Base-by-base conservation (phyloP, 78 protist species). In the Dictyostelium firmibasis region DNA sequence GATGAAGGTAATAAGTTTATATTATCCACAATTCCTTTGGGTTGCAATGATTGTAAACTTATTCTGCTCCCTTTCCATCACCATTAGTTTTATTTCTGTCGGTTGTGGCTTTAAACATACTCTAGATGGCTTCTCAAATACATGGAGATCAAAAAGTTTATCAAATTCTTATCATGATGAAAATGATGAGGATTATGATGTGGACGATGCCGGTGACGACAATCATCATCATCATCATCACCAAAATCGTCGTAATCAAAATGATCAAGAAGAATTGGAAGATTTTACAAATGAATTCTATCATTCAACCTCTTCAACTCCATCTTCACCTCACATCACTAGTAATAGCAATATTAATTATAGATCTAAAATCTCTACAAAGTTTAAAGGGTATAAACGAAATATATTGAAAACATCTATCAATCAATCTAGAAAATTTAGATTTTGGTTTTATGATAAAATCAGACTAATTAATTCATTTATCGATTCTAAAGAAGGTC, bases 51-150 rank as follows among this genome's bases (percentile, higher is more conserved):
- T 75, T 3, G 69, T 83, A 7, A 84, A 84, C 76, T 64, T 92
- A 13, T 92, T 92, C 20, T 83, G 81, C 1, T 64, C 84, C 0
- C 38, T 92, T 2, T 85, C 92, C 4, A 92, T 92, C 35, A 83
- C 96, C 0, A 85, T 92, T 25, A 92, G 96, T 47, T 92, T 69
- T 33, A 84, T 92, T 44, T 83, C 96, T 50, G 82, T 92, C 7
- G 96, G 91, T 20, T 44, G 44, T 72, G 96, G 96, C 13, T 92
- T 78, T 14, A 92, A 92, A 92, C 96, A 92, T 57, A 79, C 76
- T 20, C 33, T 86, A 5, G 94, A 89, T 78, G 94, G 94, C 1
- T 89, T 83, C 11, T 33, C 36, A 31, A 13, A 33, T n/a, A 35
- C 82, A n/a, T 89, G 94, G 94, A 76, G 94, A 78, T 4, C 44